Evolutionary conservation across 805 yeast species (phyloP).

Genomic region (Metschnikowia lunata): DNA sequence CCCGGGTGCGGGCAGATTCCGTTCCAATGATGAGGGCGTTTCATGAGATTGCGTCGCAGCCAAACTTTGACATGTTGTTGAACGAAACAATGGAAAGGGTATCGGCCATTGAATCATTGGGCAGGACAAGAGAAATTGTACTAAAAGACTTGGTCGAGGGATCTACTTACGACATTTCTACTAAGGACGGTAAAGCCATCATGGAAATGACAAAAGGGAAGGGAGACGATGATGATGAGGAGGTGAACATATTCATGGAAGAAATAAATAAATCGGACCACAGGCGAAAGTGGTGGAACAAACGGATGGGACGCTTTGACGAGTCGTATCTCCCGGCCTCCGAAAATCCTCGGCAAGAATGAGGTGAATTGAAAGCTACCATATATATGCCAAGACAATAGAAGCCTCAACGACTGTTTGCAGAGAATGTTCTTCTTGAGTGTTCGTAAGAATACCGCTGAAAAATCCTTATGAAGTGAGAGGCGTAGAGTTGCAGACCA

Average conservation of each 20-base stretch:
- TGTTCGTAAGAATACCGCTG: too few relatives aligned
- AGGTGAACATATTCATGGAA: conserved; percentile 22
- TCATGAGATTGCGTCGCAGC: conserved; percentile 67
- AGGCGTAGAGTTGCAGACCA: too few relatives aligned
- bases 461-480: too few relatives aligned
- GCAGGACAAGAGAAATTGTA: conserved; percentile 72
- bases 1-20: conserved; percentile 73
- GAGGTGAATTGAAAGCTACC: too few relatives aligned
- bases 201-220: conserved; percentile 13
- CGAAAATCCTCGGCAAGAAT: too few relatives aligned
- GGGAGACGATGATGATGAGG: conserved; percentile 22
- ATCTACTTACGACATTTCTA: conserved; percentile 34
- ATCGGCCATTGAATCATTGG: conserved; percentile 69
- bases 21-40: conserved; percentile 90
- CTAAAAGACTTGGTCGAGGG: conserved; percentile 64
- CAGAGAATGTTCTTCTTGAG: too few relatives aligned
- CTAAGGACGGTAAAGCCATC: conserved; percentile 11
- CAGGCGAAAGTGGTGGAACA: conserved; percentile 43
- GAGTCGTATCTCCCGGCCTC: conserved; percentile 19
- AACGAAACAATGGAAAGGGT: conserved; percentile 65
- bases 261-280: conserved; percentile 17
- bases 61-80: conserved; percentile 64
- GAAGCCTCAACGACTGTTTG: too few relatives aligned
- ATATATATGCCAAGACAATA: too few relatives aligned
- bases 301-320: conserved; percentile 37